Base-by-base conservation (phyloP, 441 rosid genomes). In the Bruguiera hainesii region DNA sequence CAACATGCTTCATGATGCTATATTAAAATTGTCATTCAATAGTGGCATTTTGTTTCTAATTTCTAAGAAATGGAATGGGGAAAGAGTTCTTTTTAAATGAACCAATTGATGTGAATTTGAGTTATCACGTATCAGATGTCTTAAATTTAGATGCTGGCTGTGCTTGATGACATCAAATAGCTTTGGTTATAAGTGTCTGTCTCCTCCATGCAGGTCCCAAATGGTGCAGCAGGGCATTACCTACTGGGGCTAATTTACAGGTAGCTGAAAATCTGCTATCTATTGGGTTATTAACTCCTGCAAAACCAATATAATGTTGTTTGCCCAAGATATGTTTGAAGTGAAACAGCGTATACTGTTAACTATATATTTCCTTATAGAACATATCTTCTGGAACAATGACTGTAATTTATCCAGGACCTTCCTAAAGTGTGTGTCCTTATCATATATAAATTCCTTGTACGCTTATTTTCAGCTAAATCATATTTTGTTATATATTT, bases 191-290 rank as follows among this genome's bases (percentile, higher is more conserved):
- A 64, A 46, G 61, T 55, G 21, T 30, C 68, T 72, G 33, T 74
- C 46, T 42, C 55, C 49, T 67, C 62, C 61, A 4, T 76, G 75
- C 75, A 95, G 99, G 84, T 94, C 72, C 98, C 98, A 37, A 89
- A 91, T 75, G 93, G 97, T 68, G 98, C 97, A 51, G 86, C 97
- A 48, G 97, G 98, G 68, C 97, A 88, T 80, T 94, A 88, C 80
- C 97, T 94, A 74, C 95, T 94, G 67, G 98, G 98, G 66, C 94
- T 91, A 71, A 79, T 94, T 71, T 86, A 88, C 87, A 91, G 96
- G 98, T 94, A 73, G 26, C 35, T 37, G 50, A 63, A n/a, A 10
- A 42, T 29, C 64, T 66, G 52, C 58, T 29, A 33, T 21, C 16
- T 48, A 55, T 52, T n/a, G 29, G 20, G 19, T 67, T 35, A 58